phyloP scores from a whole-genome alignment of 1,139 yeast genomes.

The Zygosaccharomyces pseudobailii region DNA sequence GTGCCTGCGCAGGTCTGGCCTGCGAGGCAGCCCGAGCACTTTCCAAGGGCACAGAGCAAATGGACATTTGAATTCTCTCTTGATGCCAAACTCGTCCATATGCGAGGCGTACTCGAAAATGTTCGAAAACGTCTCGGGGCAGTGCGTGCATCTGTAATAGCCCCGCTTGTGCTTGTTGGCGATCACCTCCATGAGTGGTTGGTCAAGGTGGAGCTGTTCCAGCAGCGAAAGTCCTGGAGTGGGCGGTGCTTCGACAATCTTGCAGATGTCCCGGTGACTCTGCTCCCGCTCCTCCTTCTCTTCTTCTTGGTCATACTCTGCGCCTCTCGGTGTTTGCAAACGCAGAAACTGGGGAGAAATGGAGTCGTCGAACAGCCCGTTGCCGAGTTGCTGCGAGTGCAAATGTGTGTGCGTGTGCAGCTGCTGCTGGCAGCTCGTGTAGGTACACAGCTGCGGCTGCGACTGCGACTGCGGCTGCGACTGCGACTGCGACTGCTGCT shows the following conservation, averaged over 20 bases:
- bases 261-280: background rate
- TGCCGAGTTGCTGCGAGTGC: too few relatives aligned
- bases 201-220: slow-evolving; percentile 11
- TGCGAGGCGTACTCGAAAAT: slow-evolving; percentile 44
- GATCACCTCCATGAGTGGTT: slow-evolving; percentile 25
- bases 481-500: background rate
- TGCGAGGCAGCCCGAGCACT: slow-evolving; percentile 53
- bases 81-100: slow-evolving; percentile 41
- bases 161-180: slow-evolving; percentile 42
- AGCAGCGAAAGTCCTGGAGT: slow-evolving; percentile 12
- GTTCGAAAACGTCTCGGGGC: slow-evolving; percentile 40
- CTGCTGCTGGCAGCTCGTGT: too few relatives aligned
- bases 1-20: slow-evolving; percentile 59
- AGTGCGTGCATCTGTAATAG: slow-evolving; percentile 49
- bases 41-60: slow-evolving; percentile 57
- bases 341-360: background rate
- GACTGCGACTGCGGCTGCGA: background rate
- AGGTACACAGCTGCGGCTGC: background rate
- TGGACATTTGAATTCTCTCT: slow-evolving; percentile 49
- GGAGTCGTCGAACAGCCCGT: background rate
- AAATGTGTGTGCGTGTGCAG: too few relatives aligned
- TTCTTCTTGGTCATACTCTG: too few relatives aligned
- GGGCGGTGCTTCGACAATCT: slow-evolving; percentile 4
- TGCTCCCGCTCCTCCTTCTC: background rate
- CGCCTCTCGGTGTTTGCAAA: background rate